Evolutionary conservation across 768 basidiomycete species (phyloP), one percentile per base, ranked within the genome.

Genomic region (Neoboletus magnificus): DNA sequence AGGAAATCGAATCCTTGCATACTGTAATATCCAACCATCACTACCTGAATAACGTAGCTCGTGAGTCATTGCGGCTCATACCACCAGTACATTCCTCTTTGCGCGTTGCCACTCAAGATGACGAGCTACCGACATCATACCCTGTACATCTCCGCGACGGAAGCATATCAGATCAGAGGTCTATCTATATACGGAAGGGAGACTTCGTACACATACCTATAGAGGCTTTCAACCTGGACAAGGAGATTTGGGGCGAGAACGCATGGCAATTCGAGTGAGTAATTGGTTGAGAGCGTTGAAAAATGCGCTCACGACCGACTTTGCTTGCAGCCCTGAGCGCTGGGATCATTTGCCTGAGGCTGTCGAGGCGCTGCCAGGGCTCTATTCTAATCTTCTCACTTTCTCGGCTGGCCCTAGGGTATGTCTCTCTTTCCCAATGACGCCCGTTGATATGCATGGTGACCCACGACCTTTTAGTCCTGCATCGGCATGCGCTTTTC

Each of bases 401-500:
- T 93, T 93, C 65, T 92, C 90, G 13, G 84, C 86, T 20, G 91
- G 91, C 20, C 90, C 90, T 45, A 79, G 91, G 47, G 91, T 89
- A 67, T 55, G 89, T 76, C 11, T 40, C 7, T 46, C 15, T 30
- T 36, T 25, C 3, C 22, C 13, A 9, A 13, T 29, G 23, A 29
- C n/a, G 20, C 33, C 22, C 18, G 11, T 35, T 6, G 52, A 46
- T 5, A 32, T 39, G 29, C 30, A n/a, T 25, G 4, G 18, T 50
- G 52, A 64, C 47, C 16, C 5, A 16, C 8, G 1, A 20, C n/a
- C 18, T 5, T 36, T 56, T 49, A 93, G 91, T 87, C 89, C 1
- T 93, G 91, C 65, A 87, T 91, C 47, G 91, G 91, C 3, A 77
- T 88, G 74, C 82, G 85, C 23, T 91, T 93, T 68, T 89, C 91